These are phyloP conservation scores for Oehlia diaphana DNA, from an alignment of 192 early-diverging fungal genomes.

Conservation along the genomic window DNA sequence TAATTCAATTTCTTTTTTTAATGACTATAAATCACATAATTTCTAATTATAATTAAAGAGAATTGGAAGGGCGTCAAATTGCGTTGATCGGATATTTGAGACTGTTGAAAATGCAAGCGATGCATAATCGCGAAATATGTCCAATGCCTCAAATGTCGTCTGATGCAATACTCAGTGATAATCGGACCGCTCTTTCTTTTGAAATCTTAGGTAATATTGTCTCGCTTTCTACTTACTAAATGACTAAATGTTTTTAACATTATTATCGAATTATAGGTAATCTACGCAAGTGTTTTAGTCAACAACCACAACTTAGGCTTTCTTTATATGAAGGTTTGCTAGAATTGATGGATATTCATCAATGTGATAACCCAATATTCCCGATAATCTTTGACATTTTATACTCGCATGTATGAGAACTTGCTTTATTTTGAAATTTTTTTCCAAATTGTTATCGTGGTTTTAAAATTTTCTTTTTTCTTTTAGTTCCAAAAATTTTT, in stretches of 20 bases:
- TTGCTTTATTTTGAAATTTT: neutral
- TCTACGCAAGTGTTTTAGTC: conserved; percentile 66
- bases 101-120: conserved; percentile 41
- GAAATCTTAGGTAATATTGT: conserved; percentile 31
- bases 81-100: conserved; percentile 64
- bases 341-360: conserved; percentile 39
- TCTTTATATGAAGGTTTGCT: conserved; percentile 58
- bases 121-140: conserved; percentile 22
- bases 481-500: conserved; percentile 20
- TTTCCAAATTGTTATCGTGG: neutral
- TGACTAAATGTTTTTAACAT: neutral
- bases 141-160: conserved; percentile 21
- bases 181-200: conserved; percentile 26
- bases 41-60: conserved; percentile 31
- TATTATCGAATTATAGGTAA: conserved; percentile 50
- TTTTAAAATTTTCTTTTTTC: conserved; percentile 3
- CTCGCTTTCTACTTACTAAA: neutral
- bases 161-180: neutral
- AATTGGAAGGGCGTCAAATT: conserved; percentile 58
- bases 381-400: conserved; percentile 53
- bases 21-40: neutral
- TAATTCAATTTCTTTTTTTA: neutral
- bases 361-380: conserved; percentile 42
- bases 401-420: conserved; percentile 43
- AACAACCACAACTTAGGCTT: conserved; percentile 63